Base-by-base conservation (phyloP, 2,329 filamentous ascomycete genomes). In the Sphaerulina populicola region DNA sequence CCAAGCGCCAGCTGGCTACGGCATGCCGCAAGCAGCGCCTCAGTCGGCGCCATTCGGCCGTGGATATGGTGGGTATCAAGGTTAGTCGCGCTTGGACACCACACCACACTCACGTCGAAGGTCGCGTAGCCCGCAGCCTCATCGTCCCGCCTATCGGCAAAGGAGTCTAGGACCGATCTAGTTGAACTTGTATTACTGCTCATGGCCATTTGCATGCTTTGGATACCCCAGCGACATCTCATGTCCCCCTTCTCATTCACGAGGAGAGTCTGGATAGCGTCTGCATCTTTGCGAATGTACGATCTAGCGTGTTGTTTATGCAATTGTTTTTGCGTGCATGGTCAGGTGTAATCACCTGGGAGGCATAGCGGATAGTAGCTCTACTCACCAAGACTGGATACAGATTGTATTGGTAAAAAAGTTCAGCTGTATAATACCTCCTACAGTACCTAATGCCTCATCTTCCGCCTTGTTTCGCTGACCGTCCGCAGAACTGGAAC, bases 61-160 rank as follows among this genome's bases (percentile, higher is more conserved):
- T 58, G 79, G 78, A 65, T 81, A 79, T 64, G 76, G 76, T 60
- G 77, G 75, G 60, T 82, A 81, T 69, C 78, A 80, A 67, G 75
- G 75, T 60, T 82, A 78, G 53, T 42, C 15, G 46, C 46, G 39
- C 3, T 35, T 11, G 3, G 39, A 33, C 18, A 29, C 46, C 46
- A 49, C 21, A 11, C 15, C 21, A 31, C 12, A 6, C 14, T 23
- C 36, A 27, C 14, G 15, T 44, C 41, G 51, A 53, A 49, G 46
- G 31, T 49, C 46, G 23, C 46, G 46, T 10, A 43, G 46, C 36
- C 46, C 46, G 7, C 27, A 15, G n/a, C 14, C 36, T 48, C 30
- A 31, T 35, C 44, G 14, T 44, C 35, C 5, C 5, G 37, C 37
- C 10, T 18, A 10, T 21, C 15, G 37, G 35, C 21, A 27, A 7